Evolutionary conservation across 306 rosid species (phyloP).

Genomic region (Vicia sativa): DNA sequence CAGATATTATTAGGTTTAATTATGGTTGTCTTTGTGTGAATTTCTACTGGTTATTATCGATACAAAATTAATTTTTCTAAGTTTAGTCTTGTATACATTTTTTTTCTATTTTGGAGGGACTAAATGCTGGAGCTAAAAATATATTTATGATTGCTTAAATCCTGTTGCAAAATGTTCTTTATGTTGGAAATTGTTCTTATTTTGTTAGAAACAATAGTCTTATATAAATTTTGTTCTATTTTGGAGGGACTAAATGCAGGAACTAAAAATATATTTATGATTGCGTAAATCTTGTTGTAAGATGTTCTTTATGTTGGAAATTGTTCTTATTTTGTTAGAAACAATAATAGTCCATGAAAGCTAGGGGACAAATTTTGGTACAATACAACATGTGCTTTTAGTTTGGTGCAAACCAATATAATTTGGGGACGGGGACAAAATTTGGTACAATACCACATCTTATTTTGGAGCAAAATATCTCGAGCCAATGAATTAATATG

Average conservation of each 20-base stretch:
- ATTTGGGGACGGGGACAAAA: too few relatives aligned
- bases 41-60: too few relatives aligned
- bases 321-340: background rate
- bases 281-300: background rate
- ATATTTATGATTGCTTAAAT: background rate
- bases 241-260: too few relatives aligned
- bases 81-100: too few relatives aligned
- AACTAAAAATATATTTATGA: background rate
- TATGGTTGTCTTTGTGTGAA: too few relatives aligned
- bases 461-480: conserved; percentile 14
- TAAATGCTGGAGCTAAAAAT: too few relatives aligned
- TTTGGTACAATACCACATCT: too few relatives aligned
- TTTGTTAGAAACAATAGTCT: background rate
- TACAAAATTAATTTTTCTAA: too few relatives aligned
- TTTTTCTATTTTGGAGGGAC: too few relatives aligned
- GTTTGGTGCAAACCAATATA: background rate
- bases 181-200: background rate
- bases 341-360: conserved; percentile 13
- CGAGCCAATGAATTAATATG: background rate
- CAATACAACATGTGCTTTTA: background rate
- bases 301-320: background rate
- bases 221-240: too few relatives aligned
- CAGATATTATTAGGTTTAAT: too few relatives aligned
- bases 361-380: background rate
- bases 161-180: background rate